A percentile compares a stretch with the other conserved stretches of the same genome.
phyloP scores from a whole-genome alignment of 2,329 filamentous ascomycete genomes.

The Pestalotiopsis sp. region DNA sequence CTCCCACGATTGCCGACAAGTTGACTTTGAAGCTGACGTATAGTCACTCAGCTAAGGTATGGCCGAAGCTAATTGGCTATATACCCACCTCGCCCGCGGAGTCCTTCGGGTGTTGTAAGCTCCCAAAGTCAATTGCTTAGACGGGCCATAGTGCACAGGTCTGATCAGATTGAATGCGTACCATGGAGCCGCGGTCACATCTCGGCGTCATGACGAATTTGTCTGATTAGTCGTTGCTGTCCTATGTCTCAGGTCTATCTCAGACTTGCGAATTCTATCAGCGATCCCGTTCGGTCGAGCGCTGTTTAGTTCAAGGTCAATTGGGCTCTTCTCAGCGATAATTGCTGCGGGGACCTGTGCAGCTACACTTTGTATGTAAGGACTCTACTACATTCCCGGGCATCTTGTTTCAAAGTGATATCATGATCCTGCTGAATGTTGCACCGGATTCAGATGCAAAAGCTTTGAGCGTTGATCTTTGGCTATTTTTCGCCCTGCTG shows the following conservation, averaged over 20 bases:
- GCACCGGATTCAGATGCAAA: no score
- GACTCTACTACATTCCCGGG: no score
- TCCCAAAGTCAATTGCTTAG: background rate
- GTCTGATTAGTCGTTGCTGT: background rate
- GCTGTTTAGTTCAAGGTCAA: no score
- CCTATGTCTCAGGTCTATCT: background rate
- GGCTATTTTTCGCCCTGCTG: no score
- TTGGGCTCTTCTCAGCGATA: no score
- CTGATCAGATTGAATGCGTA: background rate
- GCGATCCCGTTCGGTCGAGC: no score
- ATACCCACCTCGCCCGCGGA: background rate
- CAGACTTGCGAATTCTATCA: background rate
- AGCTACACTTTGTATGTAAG: no score
- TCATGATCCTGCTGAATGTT: no score
- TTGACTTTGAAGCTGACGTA: background rate
- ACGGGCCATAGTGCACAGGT: background rate
- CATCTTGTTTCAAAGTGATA: no score
- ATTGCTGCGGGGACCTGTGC: no score
- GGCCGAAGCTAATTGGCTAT: background rate
- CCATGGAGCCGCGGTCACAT: background rate
- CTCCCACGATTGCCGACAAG: background rate
- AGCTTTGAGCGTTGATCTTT: no score
- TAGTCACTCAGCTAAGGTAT: background rate
- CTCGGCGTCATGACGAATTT: background rate
- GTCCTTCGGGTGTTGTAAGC: background rate